A percentile compares a stretch with the other conserved stretches of the same genome.
phyloP scores from a whole-genome alignment of 2,329 filamentous ascomycete species.

The Aureobasidium sp. region DNA sequence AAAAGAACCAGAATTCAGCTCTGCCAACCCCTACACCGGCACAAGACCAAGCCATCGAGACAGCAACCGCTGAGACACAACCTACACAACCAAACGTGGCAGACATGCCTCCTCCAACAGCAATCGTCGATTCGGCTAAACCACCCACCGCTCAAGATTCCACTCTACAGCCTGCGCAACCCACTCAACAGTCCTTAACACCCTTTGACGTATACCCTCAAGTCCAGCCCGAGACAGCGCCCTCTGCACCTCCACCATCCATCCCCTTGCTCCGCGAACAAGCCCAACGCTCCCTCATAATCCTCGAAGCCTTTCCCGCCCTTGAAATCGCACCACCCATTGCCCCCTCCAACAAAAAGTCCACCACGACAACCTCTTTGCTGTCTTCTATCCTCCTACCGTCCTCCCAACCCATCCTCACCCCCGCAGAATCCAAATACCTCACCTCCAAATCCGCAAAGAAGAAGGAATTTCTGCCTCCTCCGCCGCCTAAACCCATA shows the following conservation, averaged over 20 bases:
- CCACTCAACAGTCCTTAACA: slow-evolving; percentile 3
- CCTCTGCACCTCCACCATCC: slow-evolving; percentile 15
- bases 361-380: slow-evolving; percentile 27
- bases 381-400: slow-evolving; percentile 51
- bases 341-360: neutral
- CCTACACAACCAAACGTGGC: slow-evolving; percentile 9
- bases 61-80: slow-evolving; percentile 15
- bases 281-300: slow-evolving; percentile 28
- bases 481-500: slow-evolving; percentile 33
- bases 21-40: neutral
- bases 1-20: slow-evolving; percentile 13
- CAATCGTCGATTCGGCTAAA: slow-evolving; percentile 14
- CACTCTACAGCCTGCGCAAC: neutral
- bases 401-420: slow-evolving; percentile 43
- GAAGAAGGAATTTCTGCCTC: slow-evolving; percentile 31
- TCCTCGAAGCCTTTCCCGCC: slow-evolving; percentile 28
- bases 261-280: slow-evolving; percentile 27
- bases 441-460: slow-evolving; percentile 45
- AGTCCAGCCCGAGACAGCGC: slow-evolving; percentile 4
- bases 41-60: neutral
- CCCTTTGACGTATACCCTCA: slow-evolving; percentile 3
- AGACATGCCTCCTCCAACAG: slow-evolving; percentile 1
- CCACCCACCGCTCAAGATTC: slow-evolving; percentile 15
- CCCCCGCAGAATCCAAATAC: slow-evolving; percentile 42
- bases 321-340: slow-evolving; percentile 18